Base-by-base conservation (phyloP, 768 basidiomycete species). In the Trametes gibbosa region DNA sequence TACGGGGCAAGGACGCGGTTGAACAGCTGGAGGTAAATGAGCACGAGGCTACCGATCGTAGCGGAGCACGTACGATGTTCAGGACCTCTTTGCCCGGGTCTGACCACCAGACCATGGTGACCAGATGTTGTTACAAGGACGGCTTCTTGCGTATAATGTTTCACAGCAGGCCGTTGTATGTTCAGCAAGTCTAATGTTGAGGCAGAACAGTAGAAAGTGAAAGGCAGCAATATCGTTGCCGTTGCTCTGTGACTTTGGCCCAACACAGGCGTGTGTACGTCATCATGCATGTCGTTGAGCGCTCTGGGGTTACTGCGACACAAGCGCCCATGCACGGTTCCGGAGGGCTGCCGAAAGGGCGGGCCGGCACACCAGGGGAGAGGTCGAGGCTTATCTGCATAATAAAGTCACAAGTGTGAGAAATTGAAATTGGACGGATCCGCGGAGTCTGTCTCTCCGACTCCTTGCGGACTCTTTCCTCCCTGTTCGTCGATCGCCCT, bases 1-100 rank as follows among this genome's bases (percentile, higher is more conserved):
- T 98, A 98, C 0, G 93, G 95, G 25, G 92, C 91, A 50, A 97
- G 84, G 63, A 95, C 90, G 63, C 90, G 85, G 72, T 95, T 95
- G 76, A 97, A 90, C 65, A 94, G 72, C 90, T 85, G 58, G 16
- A 48, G 40, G 10, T 24, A 16, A 17, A 35, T 51, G n/a, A 51
- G 40, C 49, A 23, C 21, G 3, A n/a, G 37, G 32, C 43, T 19
- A 17, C 46, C 41, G 21, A 29, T 16, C 46, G n/a, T 7, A 39
- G 41, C 42, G 27, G 50, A 32, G 35, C 25, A 79, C 85, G 63
- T 58, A 92, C 91, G 58, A 90, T 82, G 73, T 90, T 87, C 65
- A 92, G 74, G 40, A 92, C 81, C 73, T 93, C 90, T 71, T 91
- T 92, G 55, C 88, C 90, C 52, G 91, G 91, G 72, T 92, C 88